These are phyloP conservation scores for Pyrenopolyporus hunteri DNA, from an alignment of 495 filamentous ascomycete genomes.

Conservation along the genomic window DNA sequence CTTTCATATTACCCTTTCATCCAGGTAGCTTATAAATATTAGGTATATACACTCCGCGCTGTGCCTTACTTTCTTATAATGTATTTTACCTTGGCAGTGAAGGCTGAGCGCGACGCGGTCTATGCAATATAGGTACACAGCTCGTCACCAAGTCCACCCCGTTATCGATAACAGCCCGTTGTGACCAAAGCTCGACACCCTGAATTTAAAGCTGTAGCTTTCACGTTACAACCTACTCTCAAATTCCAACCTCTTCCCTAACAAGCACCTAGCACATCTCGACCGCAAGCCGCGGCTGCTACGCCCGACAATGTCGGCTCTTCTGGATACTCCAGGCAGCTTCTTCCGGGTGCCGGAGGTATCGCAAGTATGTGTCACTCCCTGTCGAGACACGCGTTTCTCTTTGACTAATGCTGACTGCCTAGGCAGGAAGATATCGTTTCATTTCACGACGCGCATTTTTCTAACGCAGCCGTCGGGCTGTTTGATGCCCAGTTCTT, in stretches of 20 bases:
- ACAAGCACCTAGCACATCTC: not conserved
- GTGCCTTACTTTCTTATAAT: too few species aligned
- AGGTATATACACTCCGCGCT: constrained; percentile 1
- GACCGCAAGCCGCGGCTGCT: not conserved
- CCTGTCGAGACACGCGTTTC: not conserved
- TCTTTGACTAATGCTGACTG: constrained; percentile 37
- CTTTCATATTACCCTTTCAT: too few species aligned
- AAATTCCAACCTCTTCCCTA: not conserved
- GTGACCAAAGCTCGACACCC: not conserved
- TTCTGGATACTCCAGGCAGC: not conserved
- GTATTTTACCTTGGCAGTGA: too few species aligned
- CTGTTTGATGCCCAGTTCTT: constrained; percentile 60
- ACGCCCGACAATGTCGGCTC: constrained; percentile 28
- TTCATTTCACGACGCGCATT: constrained; percentile 71
- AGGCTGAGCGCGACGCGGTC: not conserved
- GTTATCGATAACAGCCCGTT: constrained; percentile 2
- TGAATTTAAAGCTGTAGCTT: not conserved
- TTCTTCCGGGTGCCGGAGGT: constrained; percentile 48
- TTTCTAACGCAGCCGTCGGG: constrained; percentile 52
- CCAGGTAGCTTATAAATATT: too few species aligned
- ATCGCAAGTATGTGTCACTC: constrained; percentile 51
- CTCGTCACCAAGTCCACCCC: not conserved
- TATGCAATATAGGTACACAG: too few species aligned
- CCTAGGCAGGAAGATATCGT: constrained; percentile 69
- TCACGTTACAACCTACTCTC: too few species aligned